Base-by-base conservation (phyloP, 192 early-diverging fungal species). In the Umbelopsis sp. region DNA sequence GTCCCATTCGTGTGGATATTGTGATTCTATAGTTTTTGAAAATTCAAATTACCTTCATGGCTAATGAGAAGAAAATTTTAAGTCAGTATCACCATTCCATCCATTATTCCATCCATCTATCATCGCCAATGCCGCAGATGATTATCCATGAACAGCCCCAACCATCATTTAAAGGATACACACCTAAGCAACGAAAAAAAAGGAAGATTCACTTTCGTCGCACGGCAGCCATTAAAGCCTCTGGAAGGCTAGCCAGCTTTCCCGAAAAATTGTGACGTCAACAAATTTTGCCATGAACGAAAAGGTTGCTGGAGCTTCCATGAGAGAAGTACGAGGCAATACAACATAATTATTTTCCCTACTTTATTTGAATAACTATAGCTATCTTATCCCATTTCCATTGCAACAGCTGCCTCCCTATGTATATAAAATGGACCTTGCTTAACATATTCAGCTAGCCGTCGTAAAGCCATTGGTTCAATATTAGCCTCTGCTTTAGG, bases 361-460 rank as follows among this genome's bases (percentile, higher is more conserved):
- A 12, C 24, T 53, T 53, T 53, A 53, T 53, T 3, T 25, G 5
- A 53, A 53, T 4, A 26, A 53, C 9, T 12, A 29, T 62, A 62
- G 6, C 26, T 29, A 32, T 20, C 43, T 65, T 79, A 82, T 36
- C 25, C 76, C 44, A 51, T 77, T 67, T 80, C 74, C 44, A 82
- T 65, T 26, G 81, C 78, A 1, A 74, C 76, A n/a, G 67, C 34
- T 29, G 70, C 68, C 24, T 77, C 54, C 21, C 45, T 45, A 32
- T 65, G 45, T 24, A 68, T 53, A 68, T 71, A 76, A 51, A 72
- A 81, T 43, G 79, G 73, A 21, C 82, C 82, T 47, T 83, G 73
- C 29, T 71, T 52, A 4, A 77, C 38, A 75, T 83, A 83, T 62
- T 62, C 21, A n/a, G 45, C 41, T 20, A 77, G 47, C 45, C 67